phyloP scores from a whole-genome alignment of 1,284 basidiomycete species.

The Singerocomus rubriflavus region DNA sequence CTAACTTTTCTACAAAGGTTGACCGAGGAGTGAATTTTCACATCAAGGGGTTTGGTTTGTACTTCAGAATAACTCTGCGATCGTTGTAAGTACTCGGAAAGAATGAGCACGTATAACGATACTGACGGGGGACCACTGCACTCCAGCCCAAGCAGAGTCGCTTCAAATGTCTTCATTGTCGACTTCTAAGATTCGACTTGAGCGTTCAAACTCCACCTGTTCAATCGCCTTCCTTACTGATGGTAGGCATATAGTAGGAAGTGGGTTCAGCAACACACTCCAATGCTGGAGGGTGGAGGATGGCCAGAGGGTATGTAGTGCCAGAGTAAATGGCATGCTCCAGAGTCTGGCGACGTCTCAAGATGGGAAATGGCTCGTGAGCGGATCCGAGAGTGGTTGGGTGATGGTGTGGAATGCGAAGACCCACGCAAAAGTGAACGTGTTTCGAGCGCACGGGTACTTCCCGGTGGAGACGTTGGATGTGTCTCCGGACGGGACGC shows the following conservation, averaged over 20 bases:
- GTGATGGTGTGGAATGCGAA: constrained; percentile 5
- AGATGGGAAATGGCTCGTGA: constrained; percentile 9
- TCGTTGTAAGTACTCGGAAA: background rate
- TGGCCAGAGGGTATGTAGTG: constrained; percentile 6
- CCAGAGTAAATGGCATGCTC: background rate
- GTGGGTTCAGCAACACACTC: constrained; percentile 1
- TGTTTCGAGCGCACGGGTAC: background rate
- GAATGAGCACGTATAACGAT: no score
- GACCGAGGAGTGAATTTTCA: background rate
- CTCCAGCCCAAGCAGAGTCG: background rate
- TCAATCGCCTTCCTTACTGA: constrained; percentile 6
- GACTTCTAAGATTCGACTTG: background rate
- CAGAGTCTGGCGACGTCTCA: constrained; percentile 1
- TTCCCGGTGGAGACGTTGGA: constrained; percentile 5
- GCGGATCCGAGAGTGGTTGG: background rate
- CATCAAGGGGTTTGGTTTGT: background rate
- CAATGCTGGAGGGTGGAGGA: constrained; percentile 7
- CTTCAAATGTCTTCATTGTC: background rate
- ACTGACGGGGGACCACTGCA: background rate
- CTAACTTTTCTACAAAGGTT: no score
- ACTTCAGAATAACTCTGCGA: background rate
- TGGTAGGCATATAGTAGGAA: constrained; percentile 5
- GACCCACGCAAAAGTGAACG: background rate
- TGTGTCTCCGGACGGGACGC: constrained; percentile 7
- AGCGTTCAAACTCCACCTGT: background rate